phyloP scores from a whole-genome alignment of 2,329 filamentous ascomycete species.

The Pezicula radicicola region DNA sequence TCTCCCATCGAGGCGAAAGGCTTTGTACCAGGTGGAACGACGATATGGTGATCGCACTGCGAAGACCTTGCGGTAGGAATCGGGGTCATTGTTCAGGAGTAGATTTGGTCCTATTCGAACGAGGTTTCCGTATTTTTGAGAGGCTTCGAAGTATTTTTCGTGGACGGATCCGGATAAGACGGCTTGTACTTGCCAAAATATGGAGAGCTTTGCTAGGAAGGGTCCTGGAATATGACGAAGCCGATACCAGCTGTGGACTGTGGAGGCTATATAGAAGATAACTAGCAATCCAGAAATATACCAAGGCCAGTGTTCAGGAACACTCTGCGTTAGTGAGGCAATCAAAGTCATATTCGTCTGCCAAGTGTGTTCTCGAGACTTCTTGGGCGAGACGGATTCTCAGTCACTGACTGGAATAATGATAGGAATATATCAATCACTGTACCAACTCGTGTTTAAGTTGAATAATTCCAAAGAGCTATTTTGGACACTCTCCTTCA shows the following conservation, averaged over 20 bases:
- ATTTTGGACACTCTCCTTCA: too few relatives aligned
- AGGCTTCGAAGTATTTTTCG: slow-evolving; percentile 33
- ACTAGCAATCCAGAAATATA: too few relatives aligned
- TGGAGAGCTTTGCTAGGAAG: slow-evolving; percentile 33
- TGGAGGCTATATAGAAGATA: neutral
- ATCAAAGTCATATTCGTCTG: too few relatives aligned
- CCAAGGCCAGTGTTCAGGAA: too few relatives aligned
- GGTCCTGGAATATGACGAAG: slow-evolving; percentile 3
- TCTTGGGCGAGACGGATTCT: too few relatives aligned
- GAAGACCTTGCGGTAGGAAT: slow-evolving; percentile 34
- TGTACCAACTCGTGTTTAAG: too few relatives aligned
- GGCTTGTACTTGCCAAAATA: slow-evolving; percentile 34
- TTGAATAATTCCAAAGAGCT: too few relatives aligned
- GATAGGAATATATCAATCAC: too few relatives aligned
- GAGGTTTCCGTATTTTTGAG: slow-evolving; percentile 32
- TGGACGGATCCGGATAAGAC: slow-evolving; percentile 31
- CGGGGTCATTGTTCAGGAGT: slow-evolving; percentile 36
- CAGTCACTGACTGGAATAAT: too few relatives aligned
- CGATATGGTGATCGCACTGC: slow-evolving; percentile 33
- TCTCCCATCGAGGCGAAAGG: slow-evolving; percentile 46
- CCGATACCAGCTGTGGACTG: neutral
- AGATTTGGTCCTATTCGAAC: slow-evolving; percentile 38
- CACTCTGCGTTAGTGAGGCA: too few relatives aligned
- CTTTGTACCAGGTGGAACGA: slow-evolving; percentile 42
- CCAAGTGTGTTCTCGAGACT: too few relatives aligned